Percentiles rank a stretch among this genome's conserved stretches.
phyloP scores from a whole-genome alignment of 805 yeast species.

The Candida ponderosae region DNA sequence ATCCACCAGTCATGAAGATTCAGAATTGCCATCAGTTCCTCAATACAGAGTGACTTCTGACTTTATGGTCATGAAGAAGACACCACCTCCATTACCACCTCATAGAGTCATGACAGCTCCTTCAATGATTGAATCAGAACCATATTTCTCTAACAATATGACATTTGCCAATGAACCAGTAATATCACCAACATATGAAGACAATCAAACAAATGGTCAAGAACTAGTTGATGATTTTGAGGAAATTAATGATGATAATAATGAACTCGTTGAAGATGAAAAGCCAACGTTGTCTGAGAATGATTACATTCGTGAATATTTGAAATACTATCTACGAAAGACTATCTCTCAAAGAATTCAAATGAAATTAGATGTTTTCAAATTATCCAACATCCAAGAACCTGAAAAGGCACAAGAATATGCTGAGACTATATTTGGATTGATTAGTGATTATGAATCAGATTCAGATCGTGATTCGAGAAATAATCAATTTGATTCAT shows the following conservation, averaged over 20 bases:
- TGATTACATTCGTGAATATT: conserved; percentile 4
- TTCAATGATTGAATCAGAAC: conserved; percentile 5
- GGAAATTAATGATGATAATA: conserved; percentile 5
- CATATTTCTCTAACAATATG: background rate
- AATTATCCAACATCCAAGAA: conserved; percentile 5
- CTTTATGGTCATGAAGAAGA: background rate
- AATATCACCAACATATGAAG: too few relatives aligned
- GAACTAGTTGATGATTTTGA: conserved; percentile 6
- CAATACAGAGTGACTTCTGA: conserved; percentile 3
- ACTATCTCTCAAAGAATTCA: conserved; percentile 16
- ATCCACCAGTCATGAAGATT: background rate
- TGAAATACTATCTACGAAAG: conserved; percentile 4
- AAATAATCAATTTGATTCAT: conserved; percentile 1
- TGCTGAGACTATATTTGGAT: conserved; percentile 1
- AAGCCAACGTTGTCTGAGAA: background rate
- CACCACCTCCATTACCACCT: conserved; percentile 16
- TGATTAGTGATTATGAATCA: conserved; percentile 5
- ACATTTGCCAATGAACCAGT: background rate
- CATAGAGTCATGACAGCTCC: conserved; percentile 15
- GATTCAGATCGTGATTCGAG: conserved; percentile 1
- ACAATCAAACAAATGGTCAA: background rate
- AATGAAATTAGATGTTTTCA: conserved; percentile 9
- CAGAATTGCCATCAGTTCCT: conserved; percentile 5
- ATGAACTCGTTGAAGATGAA: conserved; percentile 2
- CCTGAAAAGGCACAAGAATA: conserved; percentile 6